Evolutionary conservation across 176 grass and related monocot genomes (phyloP), one percentile per base, ranked within the genome.

Genomic region (Canna indica): DNA sequence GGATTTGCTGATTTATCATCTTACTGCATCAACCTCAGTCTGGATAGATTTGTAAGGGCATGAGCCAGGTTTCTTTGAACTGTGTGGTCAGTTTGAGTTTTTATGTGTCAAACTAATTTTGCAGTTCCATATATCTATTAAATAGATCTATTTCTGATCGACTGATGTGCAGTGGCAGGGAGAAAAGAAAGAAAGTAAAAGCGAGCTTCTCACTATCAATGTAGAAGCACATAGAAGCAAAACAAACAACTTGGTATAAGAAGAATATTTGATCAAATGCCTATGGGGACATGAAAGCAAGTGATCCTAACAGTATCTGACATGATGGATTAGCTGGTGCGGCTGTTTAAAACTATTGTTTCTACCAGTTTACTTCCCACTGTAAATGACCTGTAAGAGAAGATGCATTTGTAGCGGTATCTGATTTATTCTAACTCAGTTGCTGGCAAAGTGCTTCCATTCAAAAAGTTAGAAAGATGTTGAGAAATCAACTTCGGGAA

Each of bases 131-230:
- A 35, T 10, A 9, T 54, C 1, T 25, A 20, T 22, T 7, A 17
- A 56, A 34, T 52, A 11, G 0, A 36, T 36, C 48, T 15, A 31
- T 30, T 63, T 75, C 25, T 52, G 17, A 53, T 36, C 1, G 29
- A 8, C 48, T 28, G 65, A 74, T 67, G 20, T 82, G 47, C 67
- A 72, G n/a, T 61, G 33, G 56, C 88, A 91, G 85, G 79, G 22
- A 76, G 62, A 65, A 88, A 76, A 24, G 38, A 75, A 38, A 72
- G 48, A 45, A 82, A 76, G 60, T 81, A 79, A 27, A 64, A 53
- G 14, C 30, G 36, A 74, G 25, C 58, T 31, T 6, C 24, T 64
- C 47, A 2, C 17, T 73, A 9, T 3, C 59, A 7, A 15, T 14
- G 39, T 39, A 67, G 10, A n/a, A 47, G 42, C 22, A 29, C 16